phyloP scores from a whole-genome alignment of 441 rosid species.

The Erodium moschatum region DNA sequence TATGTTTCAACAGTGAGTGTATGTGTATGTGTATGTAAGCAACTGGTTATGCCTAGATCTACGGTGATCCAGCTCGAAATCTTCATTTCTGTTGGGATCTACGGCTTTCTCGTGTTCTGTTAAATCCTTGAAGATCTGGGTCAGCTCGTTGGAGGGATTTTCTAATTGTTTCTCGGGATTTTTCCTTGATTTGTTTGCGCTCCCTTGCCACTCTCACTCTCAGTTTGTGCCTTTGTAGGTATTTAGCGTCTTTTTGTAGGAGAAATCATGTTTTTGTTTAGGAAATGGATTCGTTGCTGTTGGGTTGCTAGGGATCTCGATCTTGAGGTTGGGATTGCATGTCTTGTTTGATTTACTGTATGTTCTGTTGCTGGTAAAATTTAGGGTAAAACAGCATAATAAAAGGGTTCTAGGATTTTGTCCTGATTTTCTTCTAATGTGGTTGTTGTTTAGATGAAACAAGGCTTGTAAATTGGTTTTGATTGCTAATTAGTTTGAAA shows the following conservation, averaged over 20 bases:
- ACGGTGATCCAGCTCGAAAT: conserved; percentile 27
- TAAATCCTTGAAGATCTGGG: neutral
- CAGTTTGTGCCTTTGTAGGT: neutral
- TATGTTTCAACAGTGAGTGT: neutral
- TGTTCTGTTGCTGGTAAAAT: conserved; percentile 15
- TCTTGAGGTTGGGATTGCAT: conserved; percentile 16
- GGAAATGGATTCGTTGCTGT: neutral
- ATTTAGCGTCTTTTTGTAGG: neutral
- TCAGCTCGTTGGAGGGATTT: neutral
- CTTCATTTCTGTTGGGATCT: conserved; percentile 8
- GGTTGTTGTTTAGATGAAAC: neutral
- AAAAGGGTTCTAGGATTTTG: neutral
- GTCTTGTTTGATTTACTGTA: conserved; percentile 10
- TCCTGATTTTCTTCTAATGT: neutral
- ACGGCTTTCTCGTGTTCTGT: neutral
- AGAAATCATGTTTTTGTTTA: neutral
- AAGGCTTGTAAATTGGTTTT: neutral
- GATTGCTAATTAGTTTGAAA: neutral
- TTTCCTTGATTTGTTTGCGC: no score
- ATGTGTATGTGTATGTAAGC: neutral
- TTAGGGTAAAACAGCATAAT: neutral
- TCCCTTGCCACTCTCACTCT: neutral
- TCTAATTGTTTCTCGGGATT: neutral
- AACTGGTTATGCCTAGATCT: conserved; percentile 26
- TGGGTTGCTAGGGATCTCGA: conserved; percentile 15